These are phyloP conservation scores for Wallacemonas sp. DNA, from an alignment of 208 protist species.

Conservation along the genomic window DNA sequence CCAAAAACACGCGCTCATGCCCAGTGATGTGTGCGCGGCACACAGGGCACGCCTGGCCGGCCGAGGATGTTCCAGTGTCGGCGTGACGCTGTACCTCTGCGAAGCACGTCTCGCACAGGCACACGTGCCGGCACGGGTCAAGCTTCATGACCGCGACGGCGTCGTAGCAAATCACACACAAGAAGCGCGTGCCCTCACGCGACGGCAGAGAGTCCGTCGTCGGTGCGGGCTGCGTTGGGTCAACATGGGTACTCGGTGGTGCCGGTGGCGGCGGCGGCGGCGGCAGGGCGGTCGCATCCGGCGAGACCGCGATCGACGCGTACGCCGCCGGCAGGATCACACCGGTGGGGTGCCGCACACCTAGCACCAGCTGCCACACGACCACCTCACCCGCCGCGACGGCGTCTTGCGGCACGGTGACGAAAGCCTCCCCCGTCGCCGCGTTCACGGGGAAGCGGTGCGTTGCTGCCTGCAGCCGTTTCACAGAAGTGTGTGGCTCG, in stretches of 20 bases:
- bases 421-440: background rate
- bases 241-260: background rate
- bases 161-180: constrained; percentile 3
- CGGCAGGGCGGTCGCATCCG: background rate
- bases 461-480: background rate
- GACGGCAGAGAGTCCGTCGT: background rate
- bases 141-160: constrained; percentile 1
- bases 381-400: background rate
- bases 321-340: background rate
- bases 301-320: background rate
- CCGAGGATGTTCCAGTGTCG: background rate
- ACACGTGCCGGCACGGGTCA: background rate
- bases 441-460: background rate
- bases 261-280: background rate
- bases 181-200: background rate
- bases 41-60: background rate
- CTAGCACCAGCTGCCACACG: background rate
- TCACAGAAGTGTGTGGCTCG: background rate
- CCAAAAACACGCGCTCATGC: background rate
- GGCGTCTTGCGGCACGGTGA: background rate
- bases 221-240: too few relatives aligned
- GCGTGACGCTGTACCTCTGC: background rate
- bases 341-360: background rate
- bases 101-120: background rate
- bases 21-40: background rate